phyloP scores from a whole-genome alignment of 176 grass and related monocot genomes.

The Eleusine coracana region DNA sequence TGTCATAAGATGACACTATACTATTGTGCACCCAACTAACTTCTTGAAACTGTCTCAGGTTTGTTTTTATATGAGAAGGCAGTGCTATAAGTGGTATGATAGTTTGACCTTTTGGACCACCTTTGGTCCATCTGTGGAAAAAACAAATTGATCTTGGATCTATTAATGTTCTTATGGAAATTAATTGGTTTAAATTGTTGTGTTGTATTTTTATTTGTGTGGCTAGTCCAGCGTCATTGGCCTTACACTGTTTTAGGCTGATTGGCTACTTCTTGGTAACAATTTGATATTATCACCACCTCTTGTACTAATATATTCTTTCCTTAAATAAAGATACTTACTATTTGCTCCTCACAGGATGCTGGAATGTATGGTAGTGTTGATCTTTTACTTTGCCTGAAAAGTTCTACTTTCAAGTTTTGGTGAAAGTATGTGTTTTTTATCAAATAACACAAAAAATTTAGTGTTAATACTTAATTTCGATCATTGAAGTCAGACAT shows the following conservation, averaged over 20 bases:
- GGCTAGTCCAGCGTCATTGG: conserved; percentile 16
- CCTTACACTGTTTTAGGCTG: conserved; percentile 3
- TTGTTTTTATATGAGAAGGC: conserved; percentile 7
- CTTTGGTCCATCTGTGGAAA: neutral
- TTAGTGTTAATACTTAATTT: neutral
- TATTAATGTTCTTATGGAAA: neutral
- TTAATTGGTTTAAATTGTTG: neutral
- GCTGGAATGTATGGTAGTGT: neutral
- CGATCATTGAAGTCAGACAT: neutral
- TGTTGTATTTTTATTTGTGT: neutral
- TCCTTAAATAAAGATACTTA: conserved; percentile 16
- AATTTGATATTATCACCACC: neutral
- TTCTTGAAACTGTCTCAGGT: neutral
- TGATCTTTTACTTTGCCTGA: neutral
- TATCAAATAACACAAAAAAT: neutral
- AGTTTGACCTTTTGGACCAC: conserved; percentile 27
- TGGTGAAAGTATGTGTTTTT: neutral
- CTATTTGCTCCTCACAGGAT: neutral
- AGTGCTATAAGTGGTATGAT: conserved; percentile 17
- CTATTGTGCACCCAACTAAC: conserved; percentile 2
- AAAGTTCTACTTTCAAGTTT: neutral
- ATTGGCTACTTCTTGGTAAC: neutral
- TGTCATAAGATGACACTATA: neutral
- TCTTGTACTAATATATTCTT: conserved; percentile 18
- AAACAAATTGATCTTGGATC: neutral